Conservation (phyloP, 2,329 filamentous ascomycete species). For the Aureobasidium namibiae region DNA sequence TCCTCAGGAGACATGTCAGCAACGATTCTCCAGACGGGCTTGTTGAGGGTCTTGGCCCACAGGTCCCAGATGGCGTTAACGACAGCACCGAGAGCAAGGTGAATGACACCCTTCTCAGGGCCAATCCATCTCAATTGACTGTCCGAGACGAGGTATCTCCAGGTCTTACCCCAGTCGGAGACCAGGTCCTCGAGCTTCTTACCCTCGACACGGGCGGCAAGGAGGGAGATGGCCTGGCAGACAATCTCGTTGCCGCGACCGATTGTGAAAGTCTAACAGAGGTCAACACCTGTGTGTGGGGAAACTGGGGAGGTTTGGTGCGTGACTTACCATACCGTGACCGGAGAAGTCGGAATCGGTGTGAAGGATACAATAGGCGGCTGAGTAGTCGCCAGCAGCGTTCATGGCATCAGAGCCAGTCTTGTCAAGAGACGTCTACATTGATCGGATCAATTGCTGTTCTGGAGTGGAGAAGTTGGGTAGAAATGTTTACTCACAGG, state of each 20-base stretch:
- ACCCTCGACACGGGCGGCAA: slow-evolving; percentile 67
- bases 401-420: slow-evolving; percentile 98
- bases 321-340: slow-evolving; percentile 62
- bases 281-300: neutral
- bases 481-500: slow-evolving; percentile 28
- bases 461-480: neutral
- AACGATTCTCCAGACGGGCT: slow-evolving; percentile 86
- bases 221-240: slow-evolving; percentile 71
- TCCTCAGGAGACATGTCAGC: slow-evolving; percentile 85
- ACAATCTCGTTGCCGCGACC: slow-evolving; percentile 89
- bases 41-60: slow-evolving; percentile 80
- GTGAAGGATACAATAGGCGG: slow-evolving; percentile 86
- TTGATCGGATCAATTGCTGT: slow-evolving; percentile 3
- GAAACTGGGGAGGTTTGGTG: neutral
- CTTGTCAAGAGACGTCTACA: slow-evolving; percentile 79
- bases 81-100: slow-evolving; percentile 80
- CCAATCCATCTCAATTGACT: slow-evolving; percentile 89
- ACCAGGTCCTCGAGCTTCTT: slow-evolving; percentile 71
- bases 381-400: slow-evolving; percentile 81
- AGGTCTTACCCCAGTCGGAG: slow-evolving; percentile 76
- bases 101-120: slow-evolving; percentile 88
- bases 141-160: slow-evolving; percentile 86
- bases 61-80: slow-evolving; percentile 92
- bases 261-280: slow-evolving; percentile 61
- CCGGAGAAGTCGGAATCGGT: slow-evolving; percentile 65